Evolutionary conservation across 495 filamentous ascomycete species (phyloP).

Genomic region (Aspergillus wentii): DNA sequence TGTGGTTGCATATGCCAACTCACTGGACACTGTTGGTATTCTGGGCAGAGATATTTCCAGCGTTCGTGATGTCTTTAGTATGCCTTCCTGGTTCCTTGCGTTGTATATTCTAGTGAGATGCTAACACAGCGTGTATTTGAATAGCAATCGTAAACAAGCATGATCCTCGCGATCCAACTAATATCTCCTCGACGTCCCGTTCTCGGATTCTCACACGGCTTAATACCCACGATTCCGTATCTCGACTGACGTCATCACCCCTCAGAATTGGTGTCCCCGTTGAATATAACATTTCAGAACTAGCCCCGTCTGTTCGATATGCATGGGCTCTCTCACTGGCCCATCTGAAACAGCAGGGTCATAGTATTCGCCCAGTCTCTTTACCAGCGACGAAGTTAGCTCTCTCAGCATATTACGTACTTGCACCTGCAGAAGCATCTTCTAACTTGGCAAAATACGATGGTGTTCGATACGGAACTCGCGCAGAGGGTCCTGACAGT

Average conservation of each 20-base stretch:
- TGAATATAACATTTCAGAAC: slow-evolving; percentile 84
- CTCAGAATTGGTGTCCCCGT: slow-evolving; percentile 69
- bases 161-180: slow-evolving; percentile 77
- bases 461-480: slow-evolving; percentile 80
- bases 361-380: slow-evolving; percentile 69
- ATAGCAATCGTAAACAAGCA: slow-evolving; percentile 49
- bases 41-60: slow-evolving; percentile 48
- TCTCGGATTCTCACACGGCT: slow-evolving; percentile 31
- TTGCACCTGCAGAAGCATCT: slow-evolving; percentile 91
- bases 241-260: slow-evolving; percentile 19
- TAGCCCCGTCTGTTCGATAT: slow-evolving; percentile 60
- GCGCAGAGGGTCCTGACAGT: slow-evolving; percentile 27
- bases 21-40: slow-evolving; percentile 88
- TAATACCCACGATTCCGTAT: slow-evolving; percentile 20
- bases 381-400: slow-evolving; percentile 80
- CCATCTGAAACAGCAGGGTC: slow-evolving; percentile 54
- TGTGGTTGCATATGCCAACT: slow-evolving; percentile 93
- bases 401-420: slow-evolving; percentile 88
- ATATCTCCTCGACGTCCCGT: slow-evolving; percentile 49
- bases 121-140: slow-evolving; percentile 4
- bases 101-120: not conserved
- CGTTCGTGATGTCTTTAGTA: slow-evolving; percentile 54
- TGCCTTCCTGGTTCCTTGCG: slow-evolving; percentile 3
- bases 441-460: slow-evolving; percentile 99
- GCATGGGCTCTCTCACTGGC: slow-evolving; percentile 62